Base-by-base conservation (phyloP, 2,329 filamentous ascomycete species). In the Epichloe brachyelytri region DNA sequence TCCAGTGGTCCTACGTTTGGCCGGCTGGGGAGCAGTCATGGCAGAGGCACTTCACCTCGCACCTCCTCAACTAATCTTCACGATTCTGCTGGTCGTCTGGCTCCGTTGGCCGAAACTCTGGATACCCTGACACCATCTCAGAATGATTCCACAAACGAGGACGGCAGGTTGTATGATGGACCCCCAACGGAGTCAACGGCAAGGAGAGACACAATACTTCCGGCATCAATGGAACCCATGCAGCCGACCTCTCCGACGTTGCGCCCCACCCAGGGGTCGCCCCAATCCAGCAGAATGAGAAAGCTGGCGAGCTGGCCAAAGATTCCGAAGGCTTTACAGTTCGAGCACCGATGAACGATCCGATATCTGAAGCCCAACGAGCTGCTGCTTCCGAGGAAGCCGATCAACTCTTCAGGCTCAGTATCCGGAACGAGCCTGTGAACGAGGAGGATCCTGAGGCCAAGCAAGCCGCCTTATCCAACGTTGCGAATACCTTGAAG, bases 311-410 rank as follows among this genome's bases (percentile, higher is more conserved):
- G 51, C 63, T 74, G 51, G 67, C 69, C 19, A 86, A 47, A 22
- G 88, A 93, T 62, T 71, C 79, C 0, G 87, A 94, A 56, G 88
- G 87, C 6, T 93, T 83, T 62, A 84, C 77, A 4, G 77, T 91
- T n/a, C 86, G 84, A 0, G 74, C 80, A 0, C 71, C 78, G 1
- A 72, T 74, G 58, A 74, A 82, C 57, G 73, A 83, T 63, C 74
- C 81, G 3, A 85, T 91, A 52, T 84, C 86, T 0, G 80, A 84
- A 62, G 86, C 86, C 7, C 78, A 89, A 64, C 75, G 76, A 43
- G 86, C 89, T 49, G 68, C 67, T 8, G 66, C 66, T 48, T 71
- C 68, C 12, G 80, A 83, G 47, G 79, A 82, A 43, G 68, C 67
- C 5, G 80, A 83, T n/a, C 77, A 82, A 45, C 72, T 82, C 8